Conservation (phyloP, 495 filamentous ascomycete genomes). For the Neurospora sp. region DNA sequence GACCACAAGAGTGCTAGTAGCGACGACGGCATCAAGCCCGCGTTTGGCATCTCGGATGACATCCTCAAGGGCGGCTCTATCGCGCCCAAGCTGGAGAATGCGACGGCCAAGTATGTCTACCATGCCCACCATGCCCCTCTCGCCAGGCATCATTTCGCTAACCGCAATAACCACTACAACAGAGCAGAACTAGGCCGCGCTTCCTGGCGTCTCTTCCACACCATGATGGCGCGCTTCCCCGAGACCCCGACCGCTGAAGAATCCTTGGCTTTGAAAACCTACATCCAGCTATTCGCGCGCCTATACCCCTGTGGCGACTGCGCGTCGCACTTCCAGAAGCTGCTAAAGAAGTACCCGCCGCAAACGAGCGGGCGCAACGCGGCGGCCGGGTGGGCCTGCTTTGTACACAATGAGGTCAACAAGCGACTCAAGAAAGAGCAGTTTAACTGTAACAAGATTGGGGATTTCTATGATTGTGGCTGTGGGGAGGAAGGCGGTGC, state of each 20-base stretch:
- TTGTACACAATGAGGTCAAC: constrained; percentile 93
- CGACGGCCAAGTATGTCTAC: constrained; percentile 62
- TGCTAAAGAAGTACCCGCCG: constrained; percentile 78
- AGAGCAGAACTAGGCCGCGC: constrained; percentile 84
- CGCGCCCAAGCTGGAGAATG: constrained; percentile 85
- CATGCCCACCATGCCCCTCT: background rate
- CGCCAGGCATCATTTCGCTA: background rate
- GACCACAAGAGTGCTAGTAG: background rate
- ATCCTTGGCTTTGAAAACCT: constrained; percentile 70
- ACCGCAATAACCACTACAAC: constrained; percentile 33
- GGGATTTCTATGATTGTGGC: constrained; percentile 91
- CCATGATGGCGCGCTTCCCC: constrained; percentile 88
- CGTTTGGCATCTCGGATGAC: constrained; percentile 19
- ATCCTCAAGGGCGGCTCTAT: constrained; percentile 68
- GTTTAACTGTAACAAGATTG: constrained; percentile 85
- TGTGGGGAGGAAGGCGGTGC: constrained; percentile 66
- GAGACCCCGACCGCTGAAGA: constrained; percentile 76
- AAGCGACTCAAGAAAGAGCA: constrained; percentile 66
- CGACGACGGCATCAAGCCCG: constrained; percentile 7
- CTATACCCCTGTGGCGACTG: constrained; percentile 96
- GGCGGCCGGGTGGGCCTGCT: constrained; percentile 87
- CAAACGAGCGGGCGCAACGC: constrained; percentile 76
- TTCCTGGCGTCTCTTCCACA: constrained; percentile 90
- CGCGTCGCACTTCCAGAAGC: constrained; percentile 76
- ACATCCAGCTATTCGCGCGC: constrained; percentile 81